Conservation (phyloP, 2,329 filamentous ascomycete species). For the Exophiala alcalophila region DNA sequence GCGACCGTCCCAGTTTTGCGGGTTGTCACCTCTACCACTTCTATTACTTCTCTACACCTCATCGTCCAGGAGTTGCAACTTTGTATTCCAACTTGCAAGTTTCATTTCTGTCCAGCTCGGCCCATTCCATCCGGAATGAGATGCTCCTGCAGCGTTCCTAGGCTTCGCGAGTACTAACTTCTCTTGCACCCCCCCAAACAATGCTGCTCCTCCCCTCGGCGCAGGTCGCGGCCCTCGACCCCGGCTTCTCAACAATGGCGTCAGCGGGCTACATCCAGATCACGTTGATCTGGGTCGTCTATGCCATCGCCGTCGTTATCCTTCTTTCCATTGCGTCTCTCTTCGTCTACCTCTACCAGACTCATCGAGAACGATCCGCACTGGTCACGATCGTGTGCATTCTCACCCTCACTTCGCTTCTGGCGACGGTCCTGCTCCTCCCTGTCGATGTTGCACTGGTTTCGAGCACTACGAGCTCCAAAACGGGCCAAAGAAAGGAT, state of each 20-base stretch:
- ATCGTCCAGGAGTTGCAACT: too few species aligned
- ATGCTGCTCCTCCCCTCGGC: slow-evolving; percentile 11
- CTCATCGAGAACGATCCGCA: slow-evolving; percentile 77
- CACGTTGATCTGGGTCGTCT: slow-evolving; percentile 91
- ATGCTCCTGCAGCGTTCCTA: too few species aligned
- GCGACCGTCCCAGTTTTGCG: too few species aligned
- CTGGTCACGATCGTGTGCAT: slow-evolving; percentile 82
- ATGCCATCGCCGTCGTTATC: slow-evolving; percentile 75
- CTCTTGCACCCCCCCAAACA: too few species aligned
- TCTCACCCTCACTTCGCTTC: slow-evolving; percentile 77
- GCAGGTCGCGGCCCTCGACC: slow-evolving; percentile 2
- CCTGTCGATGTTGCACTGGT: slow-evolving; percentile 95
- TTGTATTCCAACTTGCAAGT: too few species aligned
- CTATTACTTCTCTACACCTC: too few species aligned
- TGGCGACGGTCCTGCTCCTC: slow-evolving; percentile 87
- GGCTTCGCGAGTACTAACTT: too few species aligned
- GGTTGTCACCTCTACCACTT: too few species aligned
- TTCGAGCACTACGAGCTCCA: slow-evolving; percentile 76
- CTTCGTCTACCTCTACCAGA: slow-evolving; percentile 90
- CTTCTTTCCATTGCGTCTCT: slow-evolving; percentile 74
- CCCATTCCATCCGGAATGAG: too few species aligned
- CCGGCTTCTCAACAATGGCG: slow-evolving; percentile 49
- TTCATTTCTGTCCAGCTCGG: too few species aligned
- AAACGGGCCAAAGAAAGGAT: slow-evolving; percentile 79
- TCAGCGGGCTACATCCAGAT: slow-evolving; percentile 64